A percentile compares a stretch with the other conserved stretches of the same genome.
phyloP scores from a whole-genome alignment of 2,329 filamentous ascomycete species.

The Botrytis aclada region DNA sequence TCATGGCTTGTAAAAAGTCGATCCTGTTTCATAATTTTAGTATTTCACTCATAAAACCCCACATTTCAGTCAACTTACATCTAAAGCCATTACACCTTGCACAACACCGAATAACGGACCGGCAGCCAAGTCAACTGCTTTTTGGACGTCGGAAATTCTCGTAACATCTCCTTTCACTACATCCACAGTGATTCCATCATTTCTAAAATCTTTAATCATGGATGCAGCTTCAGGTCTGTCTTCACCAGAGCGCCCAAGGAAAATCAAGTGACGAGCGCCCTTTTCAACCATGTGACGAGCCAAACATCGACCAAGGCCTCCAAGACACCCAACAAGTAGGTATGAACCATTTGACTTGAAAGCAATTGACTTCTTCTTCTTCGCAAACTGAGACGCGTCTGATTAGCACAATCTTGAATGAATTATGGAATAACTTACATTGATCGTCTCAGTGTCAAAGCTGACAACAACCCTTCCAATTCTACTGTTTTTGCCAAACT shows the following conservation, averaged over 20 bases:
- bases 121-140: slow-evolving; percentile 30
- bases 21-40: slow-evolving; percentile 2
- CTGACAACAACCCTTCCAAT: slow-evolving; percentile 14
- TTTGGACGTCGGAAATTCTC: background rate
- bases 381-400: background rate
- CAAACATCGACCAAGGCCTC: slow-evolving; percentile 26
- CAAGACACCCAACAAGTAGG: slow-evolving; percentile 24
- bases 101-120: slow-evolving; percentile 31
- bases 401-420: background rate
- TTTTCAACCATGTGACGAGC: slow-evolving; percentile 21
- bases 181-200: background rate
- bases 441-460: slow-evolving; percentile 3
- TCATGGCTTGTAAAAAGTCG: slow-evolving; percentile 3
- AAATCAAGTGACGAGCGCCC: slow-evolving; percentile 13
- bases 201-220: slow-evolving; percentile 12
- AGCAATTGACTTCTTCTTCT: slow-evolving; percentile 4
- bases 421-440: background rate
- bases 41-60: background rate
- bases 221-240: slow-evolving; percentile 11
- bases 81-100: slow-evolving; percentile 23
- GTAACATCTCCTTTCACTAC: slow-evolving; percentile 12
- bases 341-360: slow-evolving; percentile 17
- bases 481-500: background rate
- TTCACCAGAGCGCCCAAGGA: slow-evolving; percentile 15
- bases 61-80: background rate